Evolutionary conservation across 2,329 filamentous ascomycete genomes (phyloP).

Genomic region (Colletotrichum paranaense): DNA sequence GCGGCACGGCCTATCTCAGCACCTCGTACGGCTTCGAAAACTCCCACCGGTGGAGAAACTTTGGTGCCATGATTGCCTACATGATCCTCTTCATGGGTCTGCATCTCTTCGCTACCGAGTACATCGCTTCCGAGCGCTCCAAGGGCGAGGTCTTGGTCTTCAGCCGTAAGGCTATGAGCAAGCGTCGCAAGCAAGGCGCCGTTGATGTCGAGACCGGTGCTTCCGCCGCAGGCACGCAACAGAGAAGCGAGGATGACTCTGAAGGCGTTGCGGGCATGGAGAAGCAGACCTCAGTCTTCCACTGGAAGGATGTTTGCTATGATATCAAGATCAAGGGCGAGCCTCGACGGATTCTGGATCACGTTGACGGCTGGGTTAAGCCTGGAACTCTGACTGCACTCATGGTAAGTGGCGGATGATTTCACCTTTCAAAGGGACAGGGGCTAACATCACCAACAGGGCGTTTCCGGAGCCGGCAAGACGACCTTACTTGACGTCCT

Average conservation of each 20-base stretch:
- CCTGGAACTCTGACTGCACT: conserved; percentile 74
- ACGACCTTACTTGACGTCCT: conserved; percentile 72
- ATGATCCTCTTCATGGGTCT: conserved; percentile 57
- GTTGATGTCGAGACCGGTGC: neutral
- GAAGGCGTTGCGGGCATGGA: conserved; percentile 34
- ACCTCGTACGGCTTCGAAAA: conserved; percentile 59
- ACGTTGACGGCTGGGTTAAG: conserved; percentile 78
- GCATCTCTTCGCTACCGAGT: conserved; percentile 63
- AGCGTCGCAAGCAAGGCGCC: conserved; percentile 64
- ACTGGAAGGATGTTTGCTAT: conserved; percentile 76
- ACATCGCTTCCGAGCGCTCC: conserved; percentile 57
- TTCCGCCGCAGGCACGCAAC: neutral
- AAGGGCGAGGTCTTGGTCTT: conserved; percentile 73
- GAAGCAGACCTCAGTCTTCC: conserved; percentile 71
- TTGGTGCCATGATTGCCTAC: conserved; percentile 64
- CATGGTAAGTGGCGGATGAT: conserved; percentile 59
- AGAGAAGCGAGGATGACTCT: conserved; percentile 52
- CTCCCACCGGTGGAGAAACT: conserved; percentile 65
- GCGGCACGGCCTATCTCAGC: conserved; percentile 60
- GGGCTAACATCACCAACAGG: conserved; percentile 6
- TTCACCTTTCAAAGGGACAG: no score
- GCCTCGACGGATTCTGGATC: conserved; percentile 69
- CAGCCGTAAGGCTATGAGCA: conserved; percentile 52
- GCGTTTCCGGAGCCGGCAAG: conserved; percentile 32
- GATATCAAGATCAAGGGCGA: conserved; percentile 75